Base-by-base conservation (phyloP, 2,329 filamentous ascomycete species). In the Dactylellina drechsleri region DNA sequence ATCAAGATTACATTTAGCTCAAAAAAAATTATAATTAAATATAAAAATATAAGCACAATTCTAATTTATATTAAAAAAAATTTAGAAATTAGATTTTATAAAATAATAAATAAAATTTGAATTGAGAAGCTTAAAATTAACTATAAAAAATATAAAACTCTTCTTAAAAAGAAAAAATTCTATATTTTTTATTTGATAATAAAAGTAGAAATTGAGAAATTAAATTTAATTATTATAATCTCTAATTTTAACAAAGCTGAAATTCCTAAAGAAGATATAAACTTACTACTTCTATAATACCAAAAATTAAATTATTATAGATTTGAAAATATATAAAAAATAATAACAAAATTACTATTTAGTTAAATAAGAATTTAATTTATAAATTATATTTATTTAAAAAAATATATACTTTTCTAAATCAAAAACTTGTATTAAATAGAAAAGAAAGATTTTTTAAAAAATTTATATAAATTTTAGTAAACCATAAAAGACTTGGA, bases 71-170 rank as follows among this genome's bases (percentile, higher is more conserved):
- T 7, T 41, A 41, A 41, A 41, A 6, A n/a, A n/a, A n/a, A n/a
- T n/a, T n/a, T n/a, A n/a, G n/a, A n/a, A n/a, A n/a, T n/a, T n/a
- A n/a, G n/a, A 41, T 7, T 41, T 41, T 7, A 41, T 13, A 41
- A 41, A 41, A 41, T 41, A 41, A 41, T 41, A 41, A 41, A 41
- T 41, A 41, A n/a, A n/a, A n/a, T n/a, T n/a, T n/a, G n/a, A n/a
- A n/a, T n/a, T n/a, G n/a, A n/a, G n/a, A n/a, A n/a, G n/a, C 13
- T 41, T 7, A 41, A 6, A 41, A 41, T 7, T 41, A 41, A 41
- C 13, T 41, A 41, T 7, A 7, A 41, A 41, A 41, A 6, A 41
- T 7, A 41, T 41, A 7, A 41, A 41, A n/a, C n/a, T n/a, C n/a
- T n/a, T n/a, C n/a, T 41, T 7, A 41, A 41, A 6, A 41, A 41